Evolutionary conservation across 768 basidiomycete genomes (phyloP).

Genomic region (Gymnopilus junonius): DNA sequence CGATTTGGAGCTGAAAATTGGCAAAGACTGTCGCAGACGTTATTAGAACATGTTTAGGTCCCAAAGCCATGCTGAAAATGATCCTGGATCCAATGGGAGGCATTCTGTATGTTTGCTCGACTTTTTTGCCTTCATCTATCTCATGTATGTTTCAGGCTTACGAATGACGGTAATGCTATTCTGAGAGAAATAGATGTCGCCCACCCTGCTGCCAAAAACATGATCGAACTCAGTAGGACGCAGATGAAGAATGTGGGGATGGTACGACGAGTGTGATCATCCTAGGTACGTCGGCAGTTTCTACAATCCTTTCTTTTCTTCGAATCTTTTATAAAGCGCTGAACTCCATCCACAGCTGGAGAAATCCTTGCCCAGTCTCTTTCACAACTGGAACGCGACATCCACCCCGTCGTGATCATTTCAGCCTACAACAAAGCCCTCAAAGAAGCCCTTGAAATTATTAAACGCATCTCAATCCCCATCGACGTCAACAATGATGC

Average conservation of each 20-base stretch:
- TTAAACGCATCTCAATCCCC: conserved; percentile 86
- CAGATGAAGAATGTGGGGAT: conserved; percentile 99
- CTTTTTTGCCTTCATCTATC: background rate
- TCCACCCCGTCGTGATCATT: conserved; percentile 99
- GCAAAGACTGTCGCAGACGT: conserved; percentile 94
- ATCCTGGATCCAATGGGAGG: conserved; percentile 99
- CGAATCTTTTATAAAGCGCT: background rate
- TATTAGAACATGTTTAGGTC: conserved; percentile 95
- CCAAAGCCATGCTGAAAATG: conserved; percentile 99
- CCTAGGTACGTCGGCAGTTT: conserved; percentile 61
- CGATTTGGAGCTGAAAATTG: background rate
- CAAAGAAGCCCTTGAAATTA: conserved; percentile 87
- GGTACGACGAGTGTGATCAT: conserved; percentile 99
- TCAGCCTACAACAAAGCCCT: conserved; percentile 97
- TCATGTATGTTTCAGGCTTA: conserved; percentile 58
- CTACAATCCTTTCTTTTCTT: background rate
- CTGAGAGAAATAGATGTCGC: conserved; percentile 98
- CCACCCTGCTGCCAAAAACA: conserved; percentile 98
- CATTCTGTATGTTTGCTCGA: conserved; percentile 75
- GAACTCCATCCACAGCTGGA: conserved; percentile 60
- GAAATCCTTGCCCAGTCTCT: conserved; percentile 97
- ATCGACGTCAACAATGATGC: conserved; percentile 85
- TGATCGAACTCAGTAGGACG: conserved; percentile 97
- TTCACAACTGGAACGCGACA: conserved; percentile 91
- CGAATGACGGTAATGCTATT: conserved; percentile 99